Evolutionary conservation across 202 grass and related monocot species (phyloP).

Genomic region (Brachypodium distachyon): DNA sequence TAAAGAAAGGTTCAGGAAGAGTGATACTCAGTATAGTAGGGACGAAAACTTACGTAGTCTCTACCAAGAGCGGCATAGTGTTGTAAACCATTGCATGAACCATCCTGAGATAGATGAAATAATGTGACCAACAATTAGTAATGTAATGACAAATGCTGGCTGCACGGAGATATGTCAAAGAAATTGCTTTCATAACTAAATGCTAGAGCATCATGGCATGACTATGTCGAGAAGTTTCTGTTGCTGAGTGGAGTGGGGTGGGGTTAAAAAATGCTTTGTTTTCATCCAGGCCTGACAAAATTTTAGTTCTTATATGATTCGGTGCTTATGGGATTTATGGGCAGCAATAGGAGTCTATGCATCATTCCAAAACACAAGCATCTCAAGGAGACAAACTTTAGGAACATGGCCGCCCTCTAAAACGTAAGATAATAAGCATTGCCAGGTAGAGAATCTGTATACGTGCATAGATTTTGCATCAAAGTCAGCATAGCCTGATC

Average conservation of each 20-base stretch:
- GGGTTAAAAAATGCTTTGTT: neutral
- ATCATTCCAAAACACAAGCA: neutral
- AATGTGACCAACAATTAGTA: constrained; percentile 7
- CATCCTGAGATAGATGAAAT: constrained; percentile 59
- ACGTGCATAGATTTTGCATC: neutral
- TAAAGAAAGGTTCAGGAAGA: neutral
- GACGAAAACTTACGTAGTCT: constrained; percentile 56
- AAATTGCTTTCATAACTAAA: neutral
- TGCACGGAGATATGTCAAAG: constrained; percentile 1
- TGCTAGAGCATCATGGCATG: neutral
- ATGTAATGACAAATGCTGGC: neutral
- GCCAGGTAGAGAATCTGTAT: neutral
- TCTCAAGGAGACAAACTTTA: neutral
- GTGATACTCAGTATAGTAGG: constrained; percentile 1
- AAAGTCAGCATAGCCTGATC: neutral
- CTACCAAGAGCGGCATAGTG: constrained; percentile 94
- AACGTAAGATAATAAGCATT: neutral
- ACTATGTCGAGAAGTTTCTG: neutral
- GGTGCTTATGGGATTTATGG: neutral
- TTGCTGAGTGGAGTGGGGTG: neutral
- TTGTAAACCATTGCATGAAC: constrained; percentile 96
- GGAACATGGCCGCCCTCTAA: neutral
- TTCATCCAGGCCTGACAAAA: neutral
- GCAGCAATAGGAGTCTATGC: neutral
- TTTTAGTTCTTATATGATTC: neutral